phyloP scores from a whole-genome alignment of 116 monocot species.

The Papilionanthe hybrid region DNA sequence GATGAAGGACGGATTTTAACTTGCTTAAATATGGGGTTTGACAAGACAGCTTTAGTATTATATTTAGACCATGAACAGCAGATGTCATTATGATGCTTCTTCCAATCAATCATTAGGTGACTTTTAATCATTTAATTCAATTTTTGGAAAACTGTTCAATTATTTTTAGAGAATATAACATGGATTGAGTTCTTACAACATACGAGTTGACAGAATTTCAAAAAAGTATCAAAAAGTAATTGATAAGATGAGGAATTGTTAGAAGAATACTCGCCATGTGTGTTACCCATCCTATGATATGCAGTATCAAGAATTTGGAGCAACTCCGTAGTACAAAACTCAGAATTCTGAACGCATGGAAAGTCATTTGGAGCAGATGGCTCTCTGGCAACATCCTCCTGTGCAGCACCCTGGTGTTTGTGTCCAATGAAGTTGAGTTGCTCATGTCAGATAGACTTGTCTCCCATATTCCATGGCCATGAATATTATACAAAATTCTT shows the following conservation, averaged over 20 bases:
- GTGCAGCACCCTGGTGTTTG: neutral
- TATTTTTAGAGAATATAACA: neutral
- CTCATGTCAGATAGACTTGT: conserved; percentile 20
- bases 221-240: neutral
- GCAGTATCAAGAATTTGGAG: conserved; percentile 48
- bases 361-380: conserved; percentile 10
- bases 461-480: conserved; percentile 90
- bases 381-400: neutral
- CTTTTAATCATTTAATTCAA: neutral
- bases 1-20: too few relatives aligned
- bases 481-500: conserved; percentile 69
- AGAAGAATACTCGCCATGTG: conserved; percentile 39
- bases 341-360: conserved; percentile 16
- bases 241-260: neutral
- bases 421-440: neutral
- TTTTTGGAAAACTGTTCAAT: neutral
- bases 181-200: neutral
- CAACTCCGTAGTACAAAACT: conserved; percentile 41
- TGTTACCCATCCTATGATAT: conserved; percentile 37
- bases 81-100: neutral
- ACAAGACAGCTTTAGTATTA: neutral
- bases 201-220: neutral
- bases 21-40: neutral
- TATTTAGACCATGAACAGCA: neutral
- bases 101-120: neutral